A percentile compares a stretch with the other conserved stretches of the same genome.
Evolutionary conservation across 1,284 basidiomycete species (phyloP).

Genomic region (Mycena sp.): DNA sequence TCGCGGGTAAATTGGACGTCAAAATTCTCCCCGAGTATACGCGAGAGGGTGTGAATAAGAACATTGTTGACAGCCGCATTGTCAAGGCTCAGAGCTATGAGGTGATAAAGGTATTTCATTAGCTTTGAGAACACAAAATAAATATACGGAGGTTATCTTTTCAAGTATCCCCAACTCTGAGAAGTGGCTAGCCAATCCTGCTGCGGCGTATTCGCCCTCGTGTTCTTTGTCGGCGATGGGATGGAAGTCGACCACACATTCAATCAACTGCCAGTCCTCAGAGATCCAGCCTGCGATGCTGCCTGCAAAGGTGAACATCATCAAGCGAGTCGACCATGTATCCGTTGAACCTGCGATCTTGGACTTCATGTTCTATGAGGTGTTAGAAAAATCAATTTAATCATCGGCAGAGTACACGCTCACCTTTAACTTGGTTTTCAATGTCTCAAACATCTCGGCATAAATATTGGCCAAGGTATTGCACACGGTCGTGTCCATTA

Average conservation of each 20-base stretch:
- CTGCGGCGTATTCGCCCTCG: constrained; percentile 16
- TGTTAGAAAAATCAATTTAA: not conserved
- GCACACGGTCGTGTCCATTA: constrained; percentile 13
- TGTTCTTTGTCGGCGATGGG: constrained; percentile 21
- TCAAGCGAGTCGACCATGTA: constrained; percentile 22
- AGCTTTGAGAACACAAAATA: not conserved
- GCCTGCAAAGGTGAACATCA: too few species aligned
- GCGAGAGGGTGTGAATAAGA: constrained; percentile 31
- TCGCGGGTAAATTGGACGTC: constrained; percentile 8
- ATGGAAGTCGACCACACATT: constrained; percentile 20
- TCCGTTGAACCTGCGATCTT: constrained; percentile 5
- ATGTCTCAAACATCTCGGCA: not conserved
- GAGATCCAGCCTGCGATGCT: constrained; percentile 14
- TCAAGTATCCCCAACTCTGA: not conserved
- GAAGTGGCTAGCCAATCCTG: too few species aligned
- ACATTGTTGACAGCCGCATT: constrained; percentile 45
- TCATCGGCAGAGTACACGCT: too few species aligned
- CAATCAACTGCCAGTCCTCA: constrained; percentile 17
- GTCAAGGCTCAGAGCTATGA: constrained; percentile 40
- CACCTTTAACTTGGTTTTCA: constrained; percentile 1
- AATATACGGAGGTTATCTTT: not conserved
- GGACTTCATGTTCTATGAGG: not conserved
- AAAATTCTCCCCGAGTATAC: constrained; percentile 28
- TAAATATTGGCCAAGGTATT: constrained; percentile 13
- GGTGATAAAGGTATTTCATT: constrained; percentile 30